Conservation (phyloP, 306 rosid species). For the Quercus alba region DNA sequence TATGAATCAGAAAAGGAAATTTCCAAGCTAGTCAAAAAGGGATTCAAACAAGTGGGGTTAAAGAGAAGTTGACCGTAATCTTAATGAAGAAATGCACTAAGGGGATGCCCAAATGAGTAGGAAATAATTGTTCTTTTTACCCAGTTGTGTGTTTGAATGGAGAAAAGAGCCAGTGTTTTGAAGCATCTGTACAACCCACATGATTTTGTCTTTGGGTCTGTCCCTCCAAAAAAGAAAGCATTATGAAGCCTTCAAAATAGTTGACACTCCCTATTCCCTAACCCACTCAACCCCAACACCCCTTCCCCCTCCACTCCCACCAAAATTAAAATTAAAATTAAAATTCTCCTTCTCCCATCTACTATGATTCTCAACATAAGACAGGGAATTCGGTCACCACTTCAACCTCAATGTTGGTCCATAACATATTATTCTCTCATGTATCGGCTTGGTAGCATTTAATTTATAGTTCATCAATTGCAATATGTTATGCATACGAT, state of each 20-base stretch:
- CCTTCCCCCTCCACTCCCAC: neutral
- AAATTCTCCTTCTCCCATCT: neutral
- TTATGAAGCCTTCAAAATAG: conserved; percentile 27
- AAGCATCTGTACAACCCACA: conserved; percentile 23
- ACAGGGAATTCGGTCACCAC: conserved; percentile 10
- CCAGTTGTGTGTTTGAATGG: conserved; percentile 20
- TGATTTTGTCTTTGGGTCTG: conserved; percentile 27
- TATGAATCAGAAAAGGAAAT: neutral
- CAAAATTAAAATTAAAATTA: neutral
- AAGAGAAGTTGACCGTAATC: conserved; percentile 36
- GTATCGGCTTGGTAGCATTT: neutral
- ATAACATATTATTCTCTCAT: neutral
- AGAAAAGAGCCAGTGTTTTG: conserved; percentile 1
- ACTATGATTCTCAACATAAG: conserved; percentile 22
- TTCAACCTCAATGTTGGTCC: conserved; percentile 4
- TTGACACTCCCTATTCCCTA: conserved; percentile 29
- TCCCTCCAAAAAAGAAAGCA: conserved; percentile 21
- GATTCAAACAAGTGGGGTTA: conserved; percentile 37
- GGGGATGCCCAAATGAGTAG: conserved; percentile 48
- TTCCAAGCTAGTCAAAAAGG: neutral
- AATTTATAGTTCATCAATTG: too few species aligned
- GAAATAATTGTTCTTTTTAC: conserved; percentile 44
- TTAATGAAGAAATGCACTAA: conserved; percentile 19
- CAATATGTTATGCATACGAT: too few species aligned
- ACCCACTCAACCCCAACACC: neutral